Base-by-base conservation (phyloP, 352 stramenopile genomes). In the Globisporangium iwayamae region DNA sequence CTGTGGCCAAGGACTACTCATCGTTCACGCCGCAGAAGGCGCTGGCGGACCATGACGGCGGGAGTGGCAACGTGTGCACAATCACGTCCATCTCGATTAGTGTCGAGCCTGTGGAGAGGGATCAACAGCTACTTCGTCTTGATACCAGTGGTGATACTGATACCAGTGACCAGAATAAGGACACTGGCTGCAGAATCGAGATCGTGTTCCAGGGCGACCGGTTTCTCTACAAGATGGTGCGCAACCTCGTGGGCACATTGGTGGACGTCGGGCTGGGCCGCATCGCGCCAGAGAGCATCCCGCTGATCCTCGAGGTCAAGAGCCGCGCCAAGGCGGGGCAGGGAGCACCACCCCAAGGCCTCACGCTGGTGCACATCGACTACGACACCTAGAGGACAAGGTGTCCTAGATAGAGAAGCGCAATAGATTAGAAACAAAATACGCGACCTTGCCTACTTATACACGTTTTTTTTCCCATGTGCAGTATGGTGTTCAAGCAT, bases 211-310 rank as follows among this genome's bases (percentile, higher is more conserved):
- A 80, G 34, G 86, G 86, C 32, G 74, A 91, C 53, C 76, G 84
- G 9, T 95, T 95, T 62, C 69, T 88, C 45, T 95, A 95, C 70
- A 93, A 89, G 38, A 95, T 95, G 86, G 82, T 95, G 59, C 83
- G 86, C 20, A 93, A 84, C 54, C 72, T 95, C 13, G 86, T 92
- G 20, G 86, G 86, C 13, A 88, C 85, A 22, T 74, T 95, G 11
- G 83, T 95, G 36, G 81, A 91, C 67, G 79, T 92, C 0, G 86
- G 86, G 1, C 70, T 89, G 13, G 74, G 81, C 4, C 79, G 71
- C 47, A 48, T 89, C 1, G 51, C 60, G 14, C 68, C 78, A 0
- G 65, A 87, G 3, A 52, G 66, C 7, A 87, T 93, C 13, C 56
- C 69, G 13, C 16, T 4, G 16, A 81, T 92, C 28, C 58, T 94